These are phyloP conservation scores for Apiotrichum brassicae DNA, from an alignment of 1,284 basidiomycete species.

Conservation along the genomic window DNA sequence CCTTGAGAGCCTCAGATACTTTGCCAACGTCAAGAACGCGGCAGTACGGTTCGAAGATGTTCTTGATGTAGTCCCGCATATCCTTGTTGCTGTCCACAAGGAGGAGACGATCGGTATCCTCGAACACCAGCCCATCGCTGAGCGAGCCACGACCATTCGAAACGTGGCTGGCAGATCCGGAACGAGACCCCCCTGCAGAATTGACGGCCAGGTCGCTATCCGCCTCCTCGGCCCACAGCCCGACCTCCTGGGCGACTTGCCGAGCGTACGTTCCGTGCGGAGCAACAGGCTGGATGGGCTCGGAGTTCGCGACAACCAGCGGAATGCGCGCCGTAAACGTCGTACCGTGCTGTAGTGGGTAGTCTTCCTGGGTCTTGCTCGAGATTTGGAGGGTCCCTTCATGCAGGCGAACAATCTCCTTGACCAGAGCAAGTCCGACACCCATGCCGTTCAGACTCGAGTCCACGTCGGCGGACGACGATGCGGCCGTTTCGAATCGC, in stretches of 20 bases:
- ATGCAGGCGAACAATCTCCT: slow-evolving; percentile 47
- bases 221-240: not conserved
- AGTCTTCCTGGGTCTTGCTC: not conserved
- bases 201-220: not conserved
- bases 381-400: slow-evolving; percentile 43
- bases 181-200: not conserved
- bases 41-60: slow-evolving; percentile 33
- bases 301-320: not conserved
- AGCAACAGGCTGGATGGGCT: not conserved
- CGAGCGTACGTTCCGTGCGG: slow-evolving; percentile 19
- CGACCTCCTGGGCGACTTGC: slow-evolving; percentile 2
- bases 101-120: slow-evolving; percentile 23
- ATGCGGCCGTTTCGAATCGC: not conserved
- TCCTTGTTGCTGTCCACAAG: slow-evolving; percentile 29
- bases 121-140: slow-evolving; percentile 20
- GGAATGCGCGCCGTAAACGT: slow-evolving; percentile 21
- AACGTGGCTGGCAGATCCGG: too few species aligned
- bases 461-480: slow-evolving; percentile 8
- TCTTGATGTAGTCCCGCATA: slow-evolving; percentile 27
- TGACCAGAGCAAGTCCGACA: slow-evolving; percentile 22
- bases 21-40: slow-evolving; percentile 33
- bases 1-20: slow-evolving; percentile 36
- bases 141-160: not conserved
- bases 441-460: slow-evolving; percentile 11
- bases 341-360: slow-evolving; percentile 3